Base-by-base conservation (phyloP, 2,329 filamentous ascomycete genomes). In the Neonectria magnoliae region DNA sequence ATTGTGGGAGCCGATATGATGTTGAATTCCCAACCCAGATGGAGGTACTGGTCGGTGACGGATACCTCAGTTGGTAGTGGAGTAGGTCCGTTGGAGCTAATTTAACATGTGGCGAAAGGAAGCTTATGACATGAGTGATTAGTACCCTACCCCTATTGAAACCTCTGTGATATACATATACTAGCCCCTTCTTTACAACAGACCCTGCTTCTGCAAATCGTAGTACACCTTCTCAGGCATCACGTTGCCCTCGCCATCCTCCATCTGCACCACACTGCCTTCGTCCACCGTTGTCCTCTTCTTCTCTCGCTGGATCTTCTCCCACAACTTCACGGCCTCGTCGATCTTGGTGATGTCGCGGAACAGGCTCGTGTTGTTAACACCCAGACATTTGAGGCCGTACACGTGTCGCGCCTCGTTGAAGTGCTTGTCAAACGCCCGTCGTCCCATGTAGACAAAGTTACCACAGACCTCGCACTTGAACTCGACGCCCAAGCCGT, bases 161-260 rank as follows among this genome's bases (percentile, higher is more conserved):
- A 33, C 27, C 62, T 27, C 31, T 65, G 42, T 44, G 53, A 31
- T 64, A 72, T 45, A 68, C 54, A 54, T 47, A 25, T 11, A 9
- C 10, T 48, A 22, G 42, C n/a, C 52, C 58, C 42, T 55, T 51
- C 63, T 60, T 80, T 84, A 96, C 69, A 97, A 81, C 75, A 97
- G 84, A 36, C 95, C 95, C 78, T 97, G 93, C 82, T 97, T 97
- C 80, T 93, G 92, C 80, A 98, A 81, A 85, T 99, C 96, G 70
- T 94, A 90, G 79, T 98, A 99, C 59, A 99, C 95, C 85, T 97
- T 97, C 82, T 98, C 94, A 0, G 97, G 96, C 96, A 99, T 99
- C 62, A 99, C 96, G 75, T 99, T 98, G 51, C 96, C 96, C 77
- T 97, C 93, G 0, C 89, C 92, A 79, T 99, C 96, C 84, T 99